Evolutionary conservation across 2,329 filamentous ascomycete genomes (phyloP), one percentile per base, ranked within the genome.

Genomic region (Clonostachys chloroleuca): DNA sequence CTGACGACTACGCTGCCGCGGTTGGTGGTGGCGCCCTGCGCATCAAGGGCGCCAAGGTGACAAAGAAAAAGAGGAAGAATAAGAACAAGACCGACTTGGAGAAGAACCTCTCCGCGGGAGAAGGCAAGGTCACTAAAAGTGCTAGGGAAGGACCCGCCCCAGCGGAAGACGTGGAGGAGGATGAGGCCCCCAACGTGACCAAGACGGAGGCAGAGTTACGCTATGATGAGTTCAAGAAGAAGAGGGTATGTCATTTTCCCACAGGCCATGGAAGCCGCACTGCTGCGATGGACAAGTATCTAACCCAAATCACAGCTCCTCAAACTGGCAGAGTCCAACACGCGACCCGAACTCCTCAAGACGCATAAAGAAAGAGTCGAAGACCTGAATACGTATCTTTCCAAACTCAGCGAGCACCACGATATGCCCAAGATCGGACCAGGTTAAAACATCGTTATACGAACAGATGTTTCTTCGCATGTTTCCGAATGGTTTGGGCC

Each of bases 331-430:
- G 84, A 87, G 61, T 69, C 73, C 5, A n/a, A n/a, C 10, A 73
- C 75, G 3, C 68, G 69, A 7, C 64, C 73, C 8, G 92, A 96
- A 63, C 86, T 95, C 14, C 81, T 92, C 55, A 97, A 96, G 75
- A 95, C 92, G 33, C 94, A 99, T 68, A 97, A 97, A 65, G 89
- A 99, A 72, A 84, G 90, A 12, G 92, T 99, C 40, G 92, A 97
- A 66, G 91, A 96, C 64, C 73, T 97, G 57, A 99, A 99, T 65
- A 89, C 88, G 53, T 96, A 97, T 65, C 73, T 99, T 35, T 94
- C 89, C 54, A 87, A 85, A 54, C 69, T 99, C 60, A 96, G 89
- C 69, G 94, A 99, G 69, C 94, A 99, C 70, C 92, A 99, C 67
- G 94, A 99, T 64, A 99, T 99, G 92, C 80, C 80, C 57, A 83